phyloP scores from a whole-genome alignment of 768 basidiomycete genomes.

The Polyporus arcularius region DNA sequence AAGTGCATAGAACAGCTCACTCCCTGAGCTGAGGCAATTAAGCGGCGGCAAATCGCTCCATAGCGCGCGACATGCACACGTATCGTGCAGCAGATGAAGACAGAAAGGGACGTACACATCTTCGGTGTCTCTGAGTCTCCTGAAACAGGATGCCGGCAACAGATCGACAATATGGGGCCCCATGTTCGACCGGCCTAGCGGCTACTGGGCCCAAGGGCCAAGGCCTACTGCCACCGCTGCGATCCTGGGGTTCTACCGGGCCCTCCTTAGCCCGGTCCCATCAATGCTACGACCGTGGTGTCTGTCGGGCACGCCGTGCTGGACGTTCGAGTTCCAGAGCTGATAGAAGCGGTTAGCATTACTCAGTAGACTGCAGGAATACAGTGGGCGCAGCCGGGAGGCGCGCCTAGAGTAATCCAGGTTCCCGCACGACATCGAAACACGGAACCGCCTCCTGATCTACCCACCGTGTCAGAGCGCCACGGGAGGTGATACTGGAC shows the following conservation, averaged over 20 bases:
- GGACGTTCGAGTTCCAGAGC: too few species aligned
- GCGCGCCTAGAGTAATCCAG: background rate
- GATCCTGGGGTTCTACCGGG: background rate
- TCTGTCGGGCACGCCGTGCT: too few species aligned
- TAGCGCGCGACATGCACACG: too few species aligned
- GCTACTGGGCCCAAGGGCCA: constrained; percentile 1
- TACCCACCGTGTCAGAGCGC: background rate
- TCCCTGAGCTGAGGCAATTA: too few species aligned
- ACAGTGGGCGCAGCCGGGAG: background rate
- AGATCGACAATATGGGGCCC: background rate
- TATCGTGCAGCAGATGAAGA: too few species aligned
- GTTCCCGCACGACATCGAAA: background rate
- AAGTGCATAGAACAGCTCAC: too few species aligned
- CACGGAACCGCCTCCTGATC: background rate
- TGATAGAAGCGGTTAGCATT: background rate
- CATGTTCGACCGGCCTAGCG: constrained; percentile 7
- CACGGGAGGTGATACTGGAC: background rate
- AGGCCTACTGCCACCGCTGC: background rate
- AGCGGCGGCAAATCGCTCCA: too few species aligned
- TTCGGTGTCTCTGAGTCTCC: too few species aligned
- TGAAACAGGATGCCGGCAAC: background rate
- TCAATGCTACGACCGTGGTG: too few species aligned
- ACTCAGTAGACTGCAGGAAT: background rate
- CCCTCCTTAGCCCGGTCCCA: background rate
- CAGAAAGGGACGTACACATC: too few species aligned